These are phyloP conservation scores for Chenopodium suecicum DNA, from an alignment of 148 eudicot species.

Conservation along the genomic window DNA sequence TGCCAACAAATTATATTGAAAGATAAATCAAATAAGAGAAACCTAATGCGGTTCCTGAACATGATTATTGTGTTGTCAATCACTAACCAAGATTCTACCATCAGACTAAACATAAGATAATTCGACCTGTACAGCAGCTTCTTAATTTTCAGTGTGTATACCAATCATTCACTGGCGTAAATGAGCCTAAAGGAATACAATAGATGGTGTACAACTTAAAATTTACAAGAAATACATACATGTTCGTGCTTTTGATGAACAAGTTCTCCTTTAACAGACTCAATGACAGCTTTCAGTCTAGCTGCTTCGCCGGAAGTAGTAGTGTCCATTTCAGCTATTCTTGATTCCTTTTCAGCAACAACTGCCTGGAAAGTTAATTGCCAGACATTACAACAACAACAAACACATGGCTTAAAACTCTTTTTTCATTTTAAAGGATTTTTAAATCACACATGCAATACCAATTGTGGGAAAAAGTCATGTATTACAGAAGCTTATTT, in stretches of 20 bases:
- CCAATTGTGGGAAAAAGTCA: no score
- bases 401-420: no score
- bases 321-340: constrained; percentile 97
- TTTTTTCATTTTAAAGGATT: no score
- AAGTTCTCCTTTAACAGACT: constrained; percentile 83
- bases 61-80: not conserved
- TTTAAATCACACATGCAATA: no score
- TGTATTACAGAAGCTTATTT: no score
- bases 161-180: no score
- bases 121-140: not conserved
- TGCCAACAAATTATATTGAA: not conserved
- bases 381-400: not conserved
- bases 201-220: not conserved
- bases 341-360: constrained; percentile 80
- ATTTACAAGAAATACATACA: constrained; percentile 43
- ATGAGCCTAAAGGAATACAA: no score
- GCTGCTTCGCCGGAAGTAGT: constrained; percentile 95
- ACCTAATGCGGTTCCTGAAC: not conserved
- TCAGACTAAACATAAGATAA: not conserved
- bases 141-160: not conserved
- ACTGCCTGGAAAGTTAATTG: constrained; percentile 46
- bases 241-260: constrained; percentile 67
- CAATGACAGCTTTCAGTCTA: constrained; percentile 86
- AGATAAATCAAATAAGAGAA: not conserved
- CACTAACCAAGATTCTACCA: not conserved